Base-by-base conservation (phyloP, 2,329 filamentous ascomycete species). In the Cryphonectria parasitica region DNA sequence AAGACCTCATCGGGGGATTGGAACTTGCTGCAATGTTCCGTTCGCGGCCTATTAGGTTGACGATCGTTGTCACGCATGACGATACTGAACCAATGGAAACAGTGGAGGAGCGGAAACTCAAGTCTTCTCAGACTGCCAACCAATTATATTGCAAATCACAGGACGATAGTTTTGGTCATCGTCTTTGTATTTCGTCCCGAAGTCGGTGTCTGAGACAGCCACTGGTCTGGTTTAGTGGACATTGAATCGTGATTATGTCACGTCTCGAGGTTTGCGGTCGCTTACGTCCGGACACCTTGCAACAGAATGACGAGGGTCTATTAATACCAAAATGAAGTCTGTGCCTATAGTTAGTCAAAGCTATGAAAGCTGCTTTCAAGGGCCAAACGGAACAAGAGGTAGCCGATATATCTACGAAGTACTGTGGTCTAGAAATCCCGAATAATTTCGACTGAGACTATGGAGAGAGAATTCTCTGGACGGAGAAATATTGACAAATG, bases 51-150 rank as follows among this genome's bases (percentile, higher is more conserved):
- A 5, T 66, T 41, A 36, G 52, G 36, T 39, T 31, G 34, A 41
- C 19, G 52, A 28, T 66, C 8, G 19, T 43, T n/a, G 64, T 60
- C 49, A 17, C 17, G n/a, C 22, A 66, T 66, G 64, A 58, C 64
- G 52, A 31, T 43, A 1, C 28, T 10, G 58, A 25, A 39, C 36
- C 22, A 28, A 31, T 19, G 31, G 39, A 22, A 66, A 49, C 10
- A 49, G 64, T 54, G 56, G 36, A 28, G 15, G 8, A 7, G 36
- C 4, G 7, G 25, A n/a, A 19, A n/a, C 4, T 19, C 3, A 6
- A 6, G 17, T 15, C 49, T 28, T 56, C n/a, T 56, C 52, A 17
- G n/a, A 11, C 25, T 56, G n/a, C 52, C 52, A 54, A 66, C 34
- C 31, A 66, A 11, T 49, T 54, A 34, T n/a, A 25, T 56, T 56